These are phyloP conservation scores for Hyphopichia pseudoburtonii DNA, from an alignment of 1,139 yeast genomes.

Conservation along the genomic window DNA sequence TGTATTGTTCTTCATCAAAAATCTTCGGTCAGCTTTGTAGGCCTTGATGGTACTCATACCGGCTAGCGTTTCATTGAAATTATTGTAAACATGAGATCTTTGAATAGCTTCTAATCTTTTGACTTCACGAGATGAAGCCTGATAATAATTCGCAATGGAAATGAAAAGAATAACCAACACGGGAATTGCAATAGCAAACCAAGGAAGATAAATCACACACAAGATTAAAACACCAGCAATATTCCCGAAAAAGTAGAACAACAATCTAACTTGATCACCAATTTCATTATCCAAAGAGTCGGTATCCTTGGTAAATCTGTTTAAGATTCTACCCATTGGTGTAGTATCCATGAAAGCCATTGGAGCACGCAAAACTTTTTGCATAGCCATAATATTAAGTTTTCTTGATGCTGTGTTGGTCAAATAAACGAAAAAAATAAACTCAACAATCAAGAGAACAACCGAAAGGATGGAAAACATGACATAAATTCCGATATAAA, in stretches of 20 bases:
- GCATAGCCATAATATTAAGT: constrained; percentile 52
- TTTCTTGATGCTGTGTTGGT: constrained; percentile 49
- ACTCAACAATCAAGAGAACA: constrained; percentile 40
- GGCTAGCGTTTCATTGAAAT: constrained; percentile 70
- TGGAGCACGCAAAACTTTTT: constrained; percentile 60
- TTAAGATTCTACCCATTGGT: constrained; percentile 62
- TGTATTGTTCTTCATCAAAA: constrained; percentile 47
- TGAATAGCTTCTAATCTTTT: constrained; percentile 79
- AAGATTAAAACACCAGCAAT: constrained; percentile 66
- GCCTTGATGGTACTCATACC: constrained; percentile 75
- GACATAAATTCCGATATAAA: constrained; percentile 74
- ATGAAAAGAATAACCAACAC: constrained; percentile 35
- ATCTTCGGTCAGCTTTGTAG: constrained; percentile 50
- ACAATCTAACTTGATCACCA: constrained; percentile 58
- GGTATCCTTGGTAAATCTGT: constrained; percentile 76
- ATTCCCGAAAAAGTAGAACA: constrained; percentile 51
- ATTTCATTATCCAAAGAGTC: constrained; percentile 80
- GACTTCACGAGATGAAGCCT: constrained; percentile 75
- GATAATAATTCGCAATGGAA: constrained; percentile 49
- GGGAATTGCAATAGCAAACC: constrained; percentile 56
- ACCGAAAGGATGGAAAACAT: constrained; percentile 48
- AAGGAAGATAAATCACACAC: constrained; percentile 72
- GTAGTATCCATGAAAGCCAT: constrained; percentile 62
- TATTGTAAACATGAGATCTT: constrained; percentile 74
- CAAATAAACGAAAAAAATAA: constrained; percentile 47